Percentiles rank a stretch among this genome's conserved stretches.
Evolutionary conservation across 768 basidiomycete species (phyloP).

Genomic region (Kwoniella shandongensis): DNA sequence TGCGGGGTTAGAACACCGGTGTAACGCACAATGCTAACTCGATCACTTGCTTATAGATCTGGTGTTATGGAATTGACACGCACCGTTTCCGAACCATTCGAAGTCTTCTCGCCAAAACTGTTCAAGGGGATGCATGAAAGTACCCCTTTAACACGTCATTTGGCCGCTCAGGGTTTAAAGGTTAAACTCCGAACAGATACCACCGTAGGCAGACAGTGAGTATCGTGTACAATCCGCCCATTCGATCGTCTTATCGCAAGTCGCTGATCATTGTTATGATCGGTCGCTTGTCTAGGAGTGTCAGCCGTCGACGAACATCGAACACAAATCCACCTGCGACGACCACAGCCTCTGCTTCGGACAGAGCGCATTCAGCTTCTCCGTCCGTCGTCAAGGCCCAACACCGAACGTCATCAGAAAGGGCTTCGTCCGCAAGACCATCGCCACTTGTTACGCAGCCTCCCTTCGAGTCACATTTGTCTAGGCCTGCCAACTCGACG

Average conservation of each 20-base stretch:
- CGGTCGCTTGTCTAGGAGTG: conserved; percentile 7
- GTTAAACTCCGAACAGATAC: conserved; percentile 52
- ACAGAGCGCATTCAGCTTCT: conserved; percentile 1
- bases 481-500: neutral
- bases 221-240: neutral
- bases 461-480: neutral
- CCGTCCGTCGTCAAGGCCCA: neutral
- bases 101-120: conserved; percentile 54
- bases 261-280: neutral
- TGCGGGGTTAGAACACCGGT: neutral
- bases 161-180: conserved; percentile 54
- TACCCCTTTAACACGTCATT: conserved; percentile 50
- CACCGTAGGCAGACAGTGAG: conserved; percentile 42
- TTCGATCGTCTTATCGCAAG: no score
- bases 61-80: conserved; percentile 36
- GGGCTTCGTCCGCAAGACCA: neutral
- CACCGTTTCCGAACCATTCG: conserved; percentile 50
- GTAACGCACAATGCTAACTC: no score
- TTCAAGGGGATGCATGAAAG: conserved; percentile 54
- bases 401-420: neutral
- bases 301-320: conserved; percentile 14
- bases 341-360: neutral
- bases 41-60: conserved; percentile 17
- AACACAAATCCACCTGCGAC: neutral
- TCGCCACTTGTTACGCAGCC: conserved; percentile 5